Evolutionary conservation across 495 filamentous ascomycete genomes (phyloP).

Genomic region (Annulohypoxylon nitens): DNA sequence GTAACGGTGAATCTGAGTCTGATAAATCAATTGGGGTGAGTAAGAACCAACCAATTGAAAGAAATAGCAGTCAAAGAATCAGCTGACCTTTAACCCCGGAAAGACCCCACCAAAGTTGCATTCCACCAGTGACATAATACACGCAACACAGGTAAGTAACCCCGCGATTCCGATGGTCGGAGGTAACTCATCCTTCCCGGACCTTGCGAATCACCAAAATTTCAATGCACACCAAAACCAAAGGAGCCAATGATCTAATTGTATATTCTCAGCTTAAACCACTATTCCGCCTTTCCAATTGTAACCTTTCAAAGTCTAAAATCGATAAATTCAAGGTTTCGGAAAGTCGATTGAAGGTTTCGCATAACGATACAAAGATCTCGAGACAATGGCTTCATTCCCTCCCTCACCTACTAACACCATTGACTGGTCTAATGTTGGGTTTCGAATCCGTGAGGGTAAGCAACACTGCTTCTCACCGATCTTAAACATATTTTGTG

Average conservation of each 20-base stretch:
- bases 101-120: not conserved
- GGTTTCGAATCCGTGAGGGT: conserved; percentile 93
- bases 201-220: conserved; percentile 21
- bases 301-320: not conserved
- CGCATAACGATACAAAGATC: not conserved
- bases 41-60: not conserved
- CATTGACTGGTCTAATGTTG: conserved; percentile 92
- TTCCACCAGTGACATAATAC: not conserved
- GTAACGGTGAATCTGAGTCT: not conserved
- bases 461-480: conserved; percentile 40
- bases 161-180: conserved; percentile 46
- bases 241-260: conserved; percentile 40
- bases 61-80: conserved; percentile 11
- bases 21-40: not conserved
- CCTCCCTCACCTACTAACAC: conserved; percentile 85
- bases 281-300: not conserved
- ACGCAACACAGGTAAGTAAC: not conserved
- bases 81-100: conserved; percentile 6
- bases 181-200: conserved; percentile 14
- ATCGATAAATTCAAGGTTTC: not conserved
- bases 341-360: conserved; percentile 17
- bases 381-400: conserved; percentile 65
- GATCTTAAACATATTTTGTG: not conserved
- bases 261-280: conserved; percentile 29
- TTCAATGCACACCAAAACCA: conserved; percentile 27